Evolutionary conservation across 1,284 basidiomycete species (phyloP).

Genomic region (Rhodotorula glutinis): DNA sequence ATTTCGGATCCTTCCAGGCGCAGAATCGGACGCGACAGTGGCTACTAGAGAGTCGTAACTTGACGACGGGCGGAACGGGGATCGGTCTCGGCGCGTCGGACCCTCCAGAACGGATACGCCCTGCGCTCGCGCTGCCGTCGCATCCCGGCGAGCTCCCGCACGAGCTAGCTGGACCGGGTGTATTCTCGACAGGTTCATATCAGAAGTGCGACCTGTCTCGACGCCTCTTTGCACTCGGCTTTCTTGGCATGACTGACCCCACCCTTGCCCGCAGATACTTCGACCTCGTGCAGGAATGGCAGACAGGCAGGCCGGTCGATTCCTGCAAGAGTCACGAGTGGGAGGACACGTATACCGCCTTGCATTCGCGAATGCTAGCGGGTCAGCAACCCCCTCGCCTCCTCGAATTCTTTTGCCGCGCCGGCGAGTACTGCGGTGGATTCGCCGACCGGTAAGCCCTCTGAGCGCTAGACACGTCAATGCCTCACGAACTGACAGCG

Average conservation of each 20-base stretch:
- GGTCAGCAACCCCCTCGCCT: constrained; percentile 11
- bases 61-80: constrained; percentile 7
- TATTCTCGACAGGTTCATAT: constrained; percentile 1
- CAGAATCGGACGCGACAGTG: constrained; percentile 12
- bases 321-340: constrained; percentile 17
- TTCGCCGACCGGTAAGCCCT: constrained; percentile 23
- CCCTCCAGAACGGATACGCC: constrained; percentile 18
- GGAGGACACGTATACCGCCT: constrained; percentile 23
- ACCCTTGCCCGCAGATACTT: constrained; percentile 10
- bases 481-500: no score
- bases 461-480: not conserved
- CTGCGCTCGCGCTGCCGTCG: not conserved
- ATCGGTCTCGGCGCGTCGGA: constrained; percentile 22
- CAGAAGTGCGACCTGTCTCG: constrained; percentile 9
- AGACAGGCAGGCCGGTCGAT: constrained; percentile 12
- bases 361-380: constrained; percentile 25
- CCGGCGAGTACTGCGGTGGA: constrained; percentile 25
- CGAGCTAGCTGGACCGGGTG: constrained; percentile 10
- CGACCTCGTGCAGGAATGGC: constrained; percentile 30
- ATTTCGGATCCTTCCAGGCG: not conserved
- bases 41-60: constrained; percentile 8
- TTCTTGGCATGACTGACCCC: no score
- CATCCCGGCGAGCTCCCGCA: not conserved
- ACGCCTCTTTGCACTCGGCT: no score
- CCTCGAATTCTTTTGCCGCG: constrained; percentile 20